phyloP scores from a whole-genome alignment of 495 filamentous ascomycete species.

The Tuber microsphaerosporum region DNA sequence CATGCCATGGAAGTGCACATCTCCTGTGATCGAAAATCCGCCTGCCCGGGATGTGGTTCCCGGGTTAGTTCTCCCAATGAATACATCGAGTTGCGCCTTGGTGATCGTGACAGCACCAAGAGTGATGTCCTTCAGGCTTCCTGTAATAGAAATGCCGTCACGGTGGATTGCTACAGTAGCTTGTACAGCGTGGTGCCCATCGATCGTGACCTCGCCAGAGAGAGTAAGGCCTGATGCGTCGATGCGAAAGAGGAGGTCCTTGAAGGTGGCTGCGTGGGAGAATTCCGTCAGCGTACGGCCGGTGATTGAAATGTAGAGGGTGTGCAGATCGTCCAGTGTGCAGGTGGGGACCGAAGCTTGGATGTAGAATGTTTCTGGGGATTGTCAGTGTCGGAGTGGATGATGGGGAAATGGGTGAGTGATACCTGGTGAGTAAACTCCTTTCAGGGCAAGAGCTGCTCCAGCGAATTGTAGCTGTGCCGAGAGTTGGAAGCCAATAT shows the following conservation, averaged over 20 bases:
- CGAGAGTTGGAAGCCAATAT: slow-evolving; percentile 14
- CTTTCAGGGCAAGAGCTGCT: slow-evolving; percentile 14
- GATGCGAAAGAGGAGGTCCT: slow-evolving; percentile 16
- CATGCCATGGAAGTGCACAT: slow-evolving; percentile 17
- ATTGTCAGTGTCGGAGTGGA: background rate
- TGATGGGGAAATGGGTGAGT: background rate
- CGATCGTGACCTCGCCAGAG: slow-evolving; percentile 18
- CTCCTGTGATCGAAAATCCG: slow-evolving; percentile 28
- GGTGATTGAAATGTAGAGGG: slow-evolving; percentile 23
- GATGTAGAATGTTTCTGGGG: slow-evolving; percentile 16
- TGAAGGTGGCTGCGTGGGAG: slow-evolving; percentile 20
- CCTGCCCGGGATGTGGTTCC: slow-evolving; percentile 20
- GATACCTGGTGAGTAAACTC: slow-evolving; percentile 24
- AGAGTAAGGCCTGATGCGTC: slow-evolving; percentile 16
- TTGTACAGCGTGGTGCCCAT: slow-evolving; percentile 15
- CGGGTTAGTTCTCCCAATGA: slow-evolving; percentile 17
- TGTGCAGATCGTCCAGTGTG: slow-evolving; percentile 20
- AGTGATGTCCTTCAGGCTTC: slow-evolving; percentile 16
- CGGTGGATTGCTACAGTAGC: slow-evolving; percentile 23
- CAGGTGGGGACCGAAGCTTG: slow-evolving; percentile 17
- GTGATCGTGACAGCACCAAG: slow-evolving; percentile 18
- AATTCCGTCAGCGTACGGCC: slow-evolving; percentile 19
- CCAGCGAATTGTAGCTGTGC: slow-evolving; percentile 20
- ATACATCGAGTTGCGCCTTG: slow-evolving; percentile 21
- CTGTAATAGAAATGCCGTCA: slow-evolving; percentile 24